Evolutionary conservation across 2,329 filamentous ascomycete genomes (phyloP), one percentile per base, ranked within the genome.

Genomic region (Macrophomina tecta): DNA sequence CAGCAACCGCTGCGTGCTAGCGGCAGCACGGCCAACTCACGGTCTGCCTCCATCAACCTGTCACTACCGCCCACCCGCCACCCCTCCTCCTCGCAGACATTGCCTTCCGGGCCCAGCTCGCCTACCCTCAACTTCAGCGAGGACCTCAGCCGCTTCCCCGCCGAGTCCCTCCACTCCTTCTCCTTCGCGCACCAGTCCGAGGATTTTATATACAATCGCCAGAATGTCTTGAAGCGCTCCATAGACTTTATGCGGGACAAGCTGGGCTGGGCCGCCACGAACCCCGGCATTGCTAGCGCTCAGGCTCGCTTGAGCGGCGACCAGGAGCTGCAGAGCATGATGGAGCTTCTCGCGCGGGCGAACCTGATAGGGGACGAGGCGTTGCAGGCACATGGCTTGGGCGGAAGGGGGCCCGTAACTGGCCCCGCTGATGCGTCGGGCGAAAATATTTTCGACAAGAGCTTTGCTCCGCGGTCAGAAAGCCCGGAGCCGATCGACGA

Each of bases 181-280:
- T 98, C 94, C 12, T 99, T 99, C 78, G 93, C 95, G 48, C 92
- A 97, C 72, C 94, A 97, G 79, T 94, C 94, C 3, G 94, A 97
- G 75, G 94, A 98, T 69, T 89, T 93, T 69, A 85, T 98, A 66
- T 92, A 97, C 77, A 97, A 88, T 77, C 90, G 95, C 65, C 94
- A 98, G 77, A 97, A 93, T 82, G 91, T 97, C 40, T 79, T 99
- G 74, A 97, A 97, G 80, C 87, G 94, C 68, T 97, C 94, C 8
- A 90, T 97, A 75, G 95, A 98, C 78, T 97, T 98, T 75, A 96
- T 99, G 91, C 91, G 92, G 75, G 93, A 97, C 76, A 91, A 92
- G 70, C 87, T 96, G 79, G 91, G 91, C 70, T 94, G 93, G 90
- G 87, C 91, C 38, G 86, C 89, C 38, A 88, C 87, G 63, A 91